Conservation (phyloP, 2,329 filamentous ascomycete genomes). For the Ceratocystis huliohia region DNA sequence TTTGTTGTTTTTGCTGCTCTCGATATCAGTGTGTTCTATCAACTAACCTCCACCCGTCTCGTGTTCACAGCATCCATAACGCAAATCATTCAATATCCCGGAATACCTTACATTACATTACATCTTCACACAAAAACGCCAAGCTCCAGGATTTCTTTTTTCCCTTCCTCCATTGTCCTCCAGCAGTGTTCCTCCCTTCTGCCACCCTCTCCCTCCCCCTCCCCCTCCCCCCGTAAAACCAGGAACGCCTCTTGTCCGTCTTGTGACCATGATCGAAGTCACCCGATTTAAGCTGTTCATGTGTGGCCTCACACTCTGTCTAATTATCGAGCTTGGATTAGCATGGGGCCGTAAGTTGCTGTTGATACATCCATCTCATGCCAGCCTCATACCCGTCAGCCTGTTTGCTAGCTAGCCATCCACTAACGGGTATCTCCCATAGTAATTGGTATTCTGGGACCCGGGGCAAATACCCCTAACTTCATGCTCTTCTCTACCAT, state of each 20-base stretch:
- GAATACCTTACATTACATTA: background rate
- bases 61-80: background rate
- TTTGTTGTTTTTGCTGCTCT: background rate
- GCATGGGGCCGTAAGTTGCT: constrained; percentile 53
- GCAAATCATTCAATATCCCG: background rate
- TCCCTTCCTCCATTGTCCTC: no score
- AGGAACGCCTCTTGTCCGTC: background rate
- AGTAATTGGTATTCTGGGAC: constrained; percentile 33
- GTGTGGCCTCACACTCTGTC: constrained; percentile 10
- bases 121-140: background rate
- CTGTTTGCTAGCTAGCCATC: background rate
- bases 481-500: constrained; percentile 70
- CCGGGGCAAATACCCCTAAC: constrained; percentile 38
- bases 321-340: constrained; percentile 59
- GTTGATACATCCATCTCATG: no score
- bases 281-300: constrained; percentile 12
- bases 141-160: background rate
- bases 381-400: background rate
- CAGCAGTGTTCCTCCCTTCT: no score
- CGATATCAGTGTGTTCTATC: background rate
- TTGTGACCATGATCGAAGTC: constrained; percentile 12
- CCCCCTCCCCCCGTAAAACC: no score
- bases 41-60: background rate
- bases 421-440: constrained; percentile 29
- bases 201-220: no score